Percentiles rank a stretch among this genome's conserved stretches.
Evolutionary conservation across 306 rosid genomes (phyloP).

Genomic region (Rosa lucieae): DNA sequence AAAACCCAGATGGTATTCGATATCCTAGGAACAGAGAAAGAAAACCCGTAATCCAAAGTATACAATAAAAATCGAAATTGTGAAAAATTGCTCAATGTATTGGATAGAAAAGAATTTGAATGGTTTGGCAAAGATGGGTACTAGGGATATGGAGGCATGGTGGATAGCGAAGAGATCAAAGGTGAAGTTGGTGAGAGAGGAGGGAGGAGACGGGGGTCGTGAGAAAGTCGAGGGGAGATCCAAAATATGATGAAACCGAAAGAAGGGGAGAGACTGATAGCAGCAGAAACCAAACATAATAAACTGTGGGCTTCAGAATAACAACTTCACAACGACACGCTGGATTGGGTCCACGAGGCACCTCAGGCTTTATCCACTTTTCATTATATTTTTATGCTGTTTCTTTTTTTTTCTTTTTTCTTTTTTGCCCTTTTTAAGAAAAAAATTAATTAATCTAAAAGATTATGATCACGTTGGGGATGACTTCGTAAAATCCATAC

Average conservation of each 20-base stretch:
- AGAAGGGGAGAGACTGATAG: background rate
- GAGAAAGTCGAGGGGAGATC: slow-evolving; percentile 26
- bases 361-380: slow-evolving; percentile 18
- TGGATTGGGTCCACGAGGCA: slow-evolving; percentile 24
- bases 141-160: too few species aligned
- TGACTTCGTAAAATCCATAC: too few species aligned
- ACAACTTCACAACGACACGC: slow-evolving; percentile 17
- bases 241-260: slow-evolving; percentile 6
- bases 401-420: background rate
- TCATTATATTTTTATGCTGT: background rate
- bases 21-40: background rate
- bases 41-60: background rate
- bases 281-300: background rate
- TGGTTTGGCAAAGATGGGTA: background rate
- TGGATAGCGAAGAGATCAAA: background rate
- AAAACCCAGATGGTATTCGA: slow-evolving; percentile 9
- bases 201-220: background rate
- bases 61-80: background rate
- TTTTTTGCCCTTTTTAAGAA: too few species aligned
- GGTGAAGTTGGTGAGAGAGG: too few species aligned
- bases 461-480: too few species aligned
- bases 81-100: background rate
- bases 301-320: slow-evolving; percentile 23
- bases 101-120: background rate
- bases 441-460: too few species aligned